Conservation (phyloP, 2,329 filamentous ascomycete species). For the Aspergillus flavus region DNA sequence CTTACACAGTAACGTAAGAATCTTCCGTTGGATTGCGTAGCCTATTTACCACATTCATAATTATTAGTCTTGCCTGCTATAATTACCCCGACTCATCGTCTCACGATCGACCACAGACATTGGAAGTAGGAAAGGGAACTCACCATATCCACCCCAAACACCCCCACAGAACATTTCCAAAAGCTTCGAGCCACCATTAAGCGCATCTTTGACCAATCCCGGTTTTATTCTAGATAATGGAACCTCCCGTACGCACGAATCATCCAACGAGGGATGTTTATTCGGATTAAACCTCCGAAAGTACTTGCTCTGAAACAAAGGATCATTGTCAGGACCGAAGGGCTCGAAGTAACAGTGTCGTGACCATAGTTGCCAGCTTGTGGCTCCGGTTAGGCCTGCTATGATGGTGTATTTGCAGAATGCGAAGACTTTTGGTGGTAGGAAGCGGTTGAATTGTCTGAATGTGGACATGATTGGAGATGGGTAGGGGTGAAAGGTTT, state of each 20-base stretch:
- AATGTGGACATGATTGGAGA: too few species aligned
- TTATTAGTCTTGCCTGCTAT: too few species aligned
- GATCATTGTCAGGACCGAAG: not conserved
- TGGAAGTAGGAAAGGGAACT: not conserved
- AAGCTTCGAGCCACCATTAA: not conserved
- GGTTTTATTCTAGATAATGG: not conserved
- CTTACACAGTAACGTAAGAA: not conserved
- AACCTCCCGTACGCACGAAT: slow-evolving; percentile 5
- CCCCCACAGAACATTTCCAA: not conserved
- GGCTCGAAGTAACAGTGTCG: slow-evolving; percentile 1
- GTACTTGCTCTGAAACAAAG: not conserved
- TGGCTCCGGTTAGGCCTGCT: not conserved
- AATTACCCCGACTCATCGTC: rapidly evolving
- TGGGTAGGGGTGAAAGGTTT: too few species aligned
- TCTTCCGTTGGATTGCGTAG: slow-evolving; percentile 3
- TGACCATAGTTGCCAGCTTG: not conserved
- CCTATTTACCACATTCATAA: not conserved
- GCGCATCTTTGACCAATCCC: not conserved
- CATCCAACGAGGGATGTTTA: not conserved
- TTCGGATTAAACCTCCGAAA: not conserved
- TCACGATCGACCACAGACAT: rapidly evolving
- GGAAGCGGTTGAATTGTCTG: too few species aligned
- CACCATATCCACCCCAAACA: slow-evolving; percentile 7
- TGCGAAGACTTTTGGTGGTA: too few species aligned
- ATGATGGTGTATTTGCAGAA: too few species aligned